Evolutionary conservation across 164 flowering plant genomes (phyloP).

Genomic region (Cinnamomum micranthum): DNA sequence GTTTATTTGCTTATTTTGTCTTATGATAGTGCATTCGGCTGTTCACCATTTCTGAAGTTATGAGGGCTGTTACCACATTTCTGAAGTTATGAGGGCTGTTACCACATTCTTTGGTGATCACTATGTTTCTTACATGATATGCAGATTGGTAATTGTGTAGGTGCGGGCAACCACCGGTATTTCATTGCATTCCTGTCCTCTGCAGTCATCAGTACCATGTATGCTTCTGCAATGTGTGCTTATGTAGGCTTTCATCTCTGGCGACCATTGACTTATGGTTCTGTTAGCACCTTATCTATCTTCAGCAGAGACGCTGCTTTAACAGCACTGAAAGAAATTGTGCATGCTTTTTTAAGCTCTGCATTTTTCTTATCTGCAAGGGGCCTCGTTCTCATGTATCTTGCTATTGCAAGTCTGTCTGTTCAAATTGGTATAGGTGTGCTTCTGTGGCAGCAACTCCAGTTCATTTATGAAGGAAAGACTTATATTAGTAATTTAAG

Average conservation of each 20-base stretch:
- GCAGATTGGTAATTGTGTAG: slow-evolving; percentile 99
- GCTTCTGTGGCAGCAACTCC: slow-evolving; percentile 91
- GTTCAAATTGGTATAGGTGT: slow-evolving; percentile 58
- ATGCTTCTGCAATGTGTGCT: slow-evolving; percentile 52
- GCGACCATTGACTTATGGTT: slow-evolving; percentile 41
- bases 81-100: slow-evolving; percentile 1
- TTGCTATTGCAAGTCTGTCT: slow-evolving; percentile 65
- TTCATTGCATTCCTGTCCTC: slow-evolving; percentile 71
- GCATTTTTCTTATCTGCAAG: slow-evolving; percentile 48
- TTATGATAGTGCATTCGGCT: not conserved
- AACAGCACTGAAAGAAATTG: slow-evolving; percentile 31
- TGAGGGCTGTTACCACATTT: not conserved
- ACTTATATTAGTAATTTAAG: slow-evolving; percentile 63
- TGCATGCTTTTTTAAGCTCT: slow-evolving; percentile 45
- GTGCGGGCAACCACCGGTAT: slow-evolving; percentile 74
- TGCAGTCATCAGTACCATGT: slow-evolving; percentile 57
- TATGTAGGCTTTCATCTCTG: slow-evolving; percentile 45
- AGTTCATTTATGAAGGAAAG: slow-evolving; percentile 71
- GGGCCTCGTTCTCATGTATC: slow-evolving; percentile 68
- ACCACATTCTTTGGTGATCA: not conserved
- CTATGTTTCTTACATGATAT: slow-evolving; percentile 7
- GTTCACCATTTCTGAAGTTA: not conserved
- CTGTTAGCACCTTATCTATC: slow-evolving; percentile 16
- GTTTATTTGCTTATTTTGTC: not conserved
- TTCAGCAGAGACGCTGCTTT: slow-evolving; percentile 14